A percentile compares a stretch with the other conserved stretches of the same genome.
phyloP scores from a whole-genome alignment of 331 rosid genomes.

The Arachis monticola region DNA sequence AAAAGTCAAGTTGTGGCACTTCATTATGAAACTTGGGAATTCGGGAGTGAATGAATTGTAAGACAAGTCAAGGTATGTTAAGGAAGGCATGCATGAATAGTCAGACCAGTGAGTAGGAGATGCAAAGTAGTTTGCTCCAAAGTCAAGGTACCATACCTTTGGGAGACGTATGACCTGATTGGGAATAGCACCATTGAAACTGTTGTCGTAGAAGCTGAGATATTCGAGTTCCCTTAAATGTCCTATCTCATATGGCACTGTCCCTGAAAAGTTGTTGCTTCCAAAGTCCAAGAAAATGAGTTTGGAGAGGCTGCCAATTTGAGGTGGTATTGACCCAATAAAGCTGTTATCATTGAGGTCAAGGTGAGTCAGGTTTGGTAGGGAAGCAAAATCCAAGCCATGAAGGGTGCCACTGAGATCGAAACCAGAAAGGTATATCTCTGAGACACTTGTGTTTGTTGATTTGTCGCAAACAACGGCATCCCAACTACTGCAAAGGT shows the following conservation, averaged over 20 bases:
- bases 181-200: slow-evolving; percentile 54
- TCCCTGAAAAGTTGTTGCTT: slow-evolving; percentile 41
- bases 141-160: slow-evolving; percentile 61
- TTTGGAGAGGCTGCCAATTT: slow-evolving; percentile 57
- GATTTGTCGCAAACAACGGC: slow-evolving; percentile 54
- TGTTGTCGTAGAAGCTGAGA: slow-evolving; percentile 49
- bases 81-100: slow-evolving; percentile 55
- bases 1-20: slow-evolving; percentile 53
- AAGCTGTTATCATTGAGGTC: slow-evolving; percentile 54
- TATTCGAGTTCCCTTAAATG: slow-evolving; percentile 53
- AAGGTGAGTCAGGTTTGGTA: slow-evolving; percentile 52
- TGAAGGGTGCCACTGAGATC: slow-evolving; percentile 55
- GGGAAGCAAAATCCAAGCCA: slow-evolving; percentile 49
- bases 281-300: slow-evolving; percentile 62
- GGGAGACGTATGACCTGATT: slow-evolving; percentile 54
- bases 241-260: slow-evolving; percentile 55
- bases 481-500: slow-evolving; percentile 63
- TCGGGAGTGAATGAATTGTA: slow-evolving; percentile 34
- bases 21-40: slow-evolving; percentile 61
- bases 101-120: slow-evolving; percentile 45
- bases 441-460: slow-evolving; percentile 43
- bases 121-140: slow-evolving; percentile 54
- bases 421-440: slow-evolving; percentile 50
- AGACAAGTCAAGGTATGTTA: slow-evolving; percentile 55
- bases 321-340: slow-evolving; percentile 56